These are phyloP conservation scores for Globisporangium barbulae DNA, from an alignment of 352 stramenopile species.

Conservation along the genomic window DNA sequence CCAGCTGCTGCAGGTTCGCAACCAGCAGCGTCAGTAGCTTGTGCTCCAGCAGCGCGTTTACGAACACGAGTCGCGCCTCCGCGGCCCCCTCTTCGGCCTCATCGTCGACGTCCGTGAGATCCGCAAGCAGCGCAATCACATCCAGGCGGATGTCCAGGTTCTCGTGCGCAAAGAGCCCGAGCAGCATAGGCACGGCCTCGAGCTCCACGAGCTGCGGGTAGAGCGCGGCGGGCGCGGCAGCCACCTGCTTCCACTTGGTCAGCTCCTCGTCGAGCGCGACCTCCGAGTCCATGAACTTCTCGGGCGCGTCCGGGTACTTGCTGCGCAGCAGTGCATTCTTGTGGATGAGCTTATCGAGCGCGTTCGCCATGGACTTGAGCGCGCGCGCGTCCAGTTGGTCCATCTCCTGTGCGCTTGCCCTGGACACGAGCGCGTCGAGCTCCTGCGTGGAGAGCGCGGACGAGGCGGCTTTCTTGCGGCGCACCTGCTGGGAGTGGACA, in stretches of 20 bases:
- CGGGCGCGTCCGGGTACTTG: slow-evolving; percentile 73
- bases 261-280: slow-evolving; percentile 60
- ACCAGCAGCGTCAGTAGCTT: slow-evolving; percentile 55
- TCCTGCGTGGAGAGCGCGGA: slow-evolving; percentile 23
- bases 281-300: slow-evolving; percentile 86
- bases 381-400: slow-evolving; percentile 61
- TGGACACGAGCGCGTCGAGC: slow-evolving; percentile 44
- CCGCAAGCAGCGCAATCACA: slow-evolving; percentile 54
- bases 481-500: slow-evolving; percentile 4
- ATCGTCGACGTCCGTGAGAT: slow-evolving; percentile 72
- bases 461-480: slow-evolving; percentile 8
- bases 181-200: slow-evolving; percentile 59
- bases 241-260: slow-evolving; percentile 50
- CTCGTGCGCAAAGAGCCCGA: slow-evolving; percentile 77
- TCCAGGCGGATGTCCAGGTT: slow-evolving; percentile 74
- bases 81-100: slow-evolving; percentile 24
- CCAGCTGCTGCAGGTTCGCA: slow-evolving; percentile 40
- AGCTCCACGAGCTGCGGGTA: slow-evolving; percentile 51
- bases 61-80: slow-evolving; percentile 36
- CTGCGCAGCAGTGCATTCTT: slow-evolving; percentile 78
- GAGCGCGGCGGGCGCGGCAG: slow-evolving; percentile 61
- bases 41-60: slow-evolving; percentile 57
- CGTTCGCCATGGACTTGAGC: slow-evolving; percentile 67
- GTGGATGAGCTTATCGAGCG: slow-evolving; percentile 66
- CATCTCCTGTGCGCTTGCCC: slow-evolving; percentile 39